phyloP scores from a whole-genome alignment of 768 basidiomycete genomes.

The Hericium rajendrae region DNA sequence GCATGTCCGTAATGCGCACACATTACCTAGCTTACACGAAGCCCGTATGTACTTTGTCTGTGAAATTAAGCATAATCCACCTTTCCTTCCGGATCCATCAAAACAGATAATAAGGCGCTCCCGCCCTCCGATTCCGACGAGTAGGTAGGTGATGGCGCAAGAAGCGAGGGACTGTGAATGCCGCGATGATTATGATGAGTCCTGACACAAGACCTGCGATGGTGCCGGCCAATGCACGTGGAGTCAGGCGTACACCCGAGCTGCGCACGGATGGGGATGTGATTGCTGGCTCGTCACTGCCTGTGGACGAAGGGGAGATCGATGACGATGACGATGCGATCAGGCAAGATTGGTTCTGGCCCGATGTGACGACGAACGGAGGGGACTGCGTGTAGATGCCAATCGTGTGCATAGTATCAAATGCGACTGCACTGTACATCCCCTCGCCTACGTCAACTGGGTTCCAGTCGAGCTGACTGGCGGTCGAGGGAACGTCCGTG shows the following conservation, averaged over 20 bases:
- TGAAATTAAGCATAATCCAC: background rate
- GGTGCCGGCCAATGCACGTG: conserved; percentile 17
- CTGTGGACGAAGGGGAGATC: background rate
- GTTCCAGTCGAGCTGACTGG: conserved; percentile 19
- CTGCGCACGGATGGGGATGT: background rate
- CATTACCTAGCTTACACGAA: background rate
- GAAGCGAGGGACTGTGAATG: conserved; percentile 17
- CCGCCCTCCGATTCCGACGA: conserved; percentile 9
- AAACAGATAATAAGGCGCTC: conserved; percentile 7
- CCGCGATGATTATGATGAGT: conserved; percentile 15
- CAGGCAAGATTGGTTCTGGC: conserved; percentile 15
- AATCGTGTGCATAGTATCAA: conserved; percentile 12
- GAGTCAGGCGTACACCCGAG: conserved; percentile 7
- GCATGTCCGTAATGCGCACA: conserved; percentile 8
- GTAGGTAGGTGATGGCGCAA: conserved; percentile 12
- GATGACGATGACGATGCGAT: background rate
- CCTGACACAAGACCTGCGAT: conserved; percentile 19
- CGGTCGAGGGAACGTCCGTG: conserved; percentile 18
- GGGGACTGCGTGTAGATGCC: conserved; percentile 18
- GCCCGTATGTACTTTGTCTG: background rate
- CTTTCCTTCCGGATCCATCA: background rate
- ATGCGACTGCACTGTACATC: conserved; percentile 22
- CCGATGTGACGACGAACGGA: conserved; percentile 22
- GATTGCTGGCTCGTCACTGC: background rate
- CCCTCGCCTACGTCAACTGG: conserved; percentile 26